These are phyloP conservation scores for Brassica incana DNA, from an alignment of 345 rosid species.

Conservation along the genomic window DNA sequence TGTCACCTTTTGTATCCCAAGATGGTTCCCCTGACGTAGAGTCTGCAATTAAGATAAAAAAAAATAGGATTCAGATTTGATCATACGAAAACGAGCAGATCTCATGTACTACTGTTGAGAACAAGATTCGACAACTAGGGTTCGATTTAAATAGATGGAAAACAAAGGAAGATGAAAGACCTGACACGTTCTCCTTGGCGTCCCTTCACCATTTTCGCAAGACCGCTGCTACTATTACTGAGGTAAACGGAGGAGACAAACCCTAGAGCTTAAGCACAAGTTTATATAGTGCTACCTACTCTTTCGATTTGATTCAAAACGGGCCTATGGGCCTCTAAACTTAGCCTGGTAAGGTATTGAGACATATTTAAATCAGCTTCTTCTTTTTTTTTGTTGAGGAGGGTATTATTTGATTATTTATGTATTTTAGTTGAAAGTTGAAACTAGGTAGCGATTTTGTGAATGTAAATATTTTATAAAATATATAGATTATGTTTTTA, in stretches of 20 bases:
- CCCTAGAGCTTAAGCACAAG: neutral
- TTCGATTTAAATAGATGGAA: neutral
- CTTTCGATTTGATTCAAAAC: neutral
- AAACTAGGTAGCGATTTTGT: too few species aligned
- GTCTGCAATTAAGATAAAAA: slow-evolving; percentile 32
- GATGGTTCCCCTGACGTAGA: slow-evolving; percentile 45
- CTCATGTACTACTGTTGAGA: neutral
- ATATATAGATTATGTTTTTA: too few species aligned
- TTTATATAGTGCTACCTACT: slow-evolving; percentile 26
- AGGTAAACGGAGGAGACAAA: slow-evolving; percentile 10
- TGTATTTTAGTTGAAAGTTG: too few species aligned
- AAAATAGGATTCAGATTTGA: neutral
- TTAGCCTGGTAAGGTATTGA: neutral
- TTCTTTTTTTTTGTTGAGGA: neutral
- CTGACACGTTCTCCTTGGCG: slow-evolving; percentile 77
- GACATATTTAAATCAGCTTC: neutral
- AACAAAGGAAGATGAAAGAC: slow-evolving; percentile 20
- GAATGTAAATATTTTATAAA: too few species aligned
- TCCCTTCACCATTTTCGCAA: slow-evolving; percentile 65
- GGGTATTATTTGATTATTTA: too few species aligned
- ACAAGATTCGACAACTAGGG: neutral
- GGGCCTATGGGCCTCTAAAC: slow-evolving; percentile 14
- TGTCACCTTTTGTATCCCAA: slow-evolving; percentile 45
- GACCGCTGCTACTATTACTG: slow-evolving; percentile 14
- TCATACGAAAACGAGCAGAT: slow-evolving; percentile 20